Base-by-base conservation (phyloP, 148 eudicot species). In the Heliosperma pusillum region DNA sequence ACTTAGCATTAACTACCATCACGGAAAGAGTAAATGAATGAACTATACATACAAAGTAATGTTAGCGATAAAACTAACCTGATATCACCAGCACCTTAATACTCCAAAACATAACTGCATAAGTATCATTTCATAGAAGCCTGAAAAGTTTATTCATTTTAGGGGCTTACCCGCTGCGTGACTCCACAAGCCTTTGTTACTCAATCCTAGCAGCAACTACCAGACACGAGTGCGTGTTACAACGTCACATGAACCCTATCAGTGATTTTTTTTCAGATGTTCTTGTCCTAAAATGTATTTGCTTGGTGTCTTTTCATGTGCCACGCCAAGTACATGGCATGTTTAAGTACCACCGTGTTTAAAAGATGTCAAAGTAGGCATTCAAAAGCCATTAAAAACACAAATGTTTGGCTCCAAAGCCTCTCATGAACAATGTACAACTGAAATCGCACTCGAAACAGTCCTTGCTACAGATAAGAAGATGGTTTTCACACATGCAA, bases 401-500 rank as follows among this genome's bases (percentile, higher is more conserved):
- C 4, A 21, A 15, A 21, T 11, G 17, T 50, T 10, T 7, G n/a
- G n/a, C 21, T 60, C 64, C 52, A 57, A 52, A 21, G 7, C 21
- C 52, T 65, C 53, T 53, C 36, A 59, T 13, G 22, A 15, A 21
- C 63, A 2, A 47, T 45, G 19, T 44, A 21, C 22, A 17, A 67
- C 69, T 22, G 57, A 45, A 6, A 55, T 56, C 7, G 5, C 66
- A 57, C 33, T 20, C 10, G 10, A 21, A 44, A 24, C 29, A 21
- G 50, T 17, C 1, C 45, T 76, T 68, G 24, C 7, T 9, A 33
- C 33, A 58, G 64, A 16, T 29, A 1, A 10, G 11, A 57, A 56
- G 42, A 36, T 33, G 40, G 53, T 55, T 26, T 66, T 69, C 68
- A 77, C 53, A 67, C 64, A 76, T 76, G 72, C 77, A 74, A 66